A percentile compares a stretch with the other conserved stretches of the same genome.
These are phyloP conservation scores for Uncinocarpus reesii DNA, from an alignment of 2,329 filamentous ascomycete genomes.

Conservation along the genomic window DNA sequence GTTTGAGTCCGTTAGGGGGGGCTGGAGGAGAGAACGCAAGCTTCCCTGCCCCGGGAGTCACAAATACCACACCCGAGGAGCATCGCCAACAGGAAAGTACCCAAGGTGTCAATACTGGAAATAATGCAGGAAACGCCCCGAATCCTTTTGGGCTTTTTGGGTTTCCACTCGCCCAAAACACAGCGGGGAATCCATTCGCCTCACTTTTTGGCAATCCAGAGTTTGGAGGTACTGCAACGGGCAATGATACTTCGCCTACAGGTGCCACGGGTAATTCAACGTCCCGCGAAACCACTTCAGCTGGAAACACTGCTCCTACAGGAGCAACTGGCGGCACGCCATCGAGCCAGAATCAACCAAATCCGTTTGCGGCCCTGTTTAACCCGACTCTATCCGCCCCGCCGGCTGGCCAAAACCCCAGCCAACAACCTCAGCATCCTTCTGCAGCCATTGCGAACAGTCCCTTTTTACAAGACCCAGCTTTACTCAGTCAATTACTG, in stretches of 20 bases:
- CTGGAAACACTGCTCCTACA: not conserved
- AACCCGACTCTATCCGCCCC: slow-evolving; percentile 32
- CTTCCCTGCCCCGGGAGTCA: slow-evolving; percentile 86
- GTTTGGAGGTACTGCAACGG: slow-evolving; percentile 18
- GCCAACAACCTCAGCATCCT: slow-evolving; percentile 35
- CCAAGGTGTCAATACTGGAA: slow-evolving; percentile 26
- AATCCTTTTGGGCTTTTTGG: slow-evolving; percentile 30
- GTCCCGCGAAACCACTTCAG: slow-evolving; percentile 18
- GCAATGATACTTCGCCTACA: not conserved
- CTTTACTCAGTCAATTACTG: slow-evolving; percentile 49
- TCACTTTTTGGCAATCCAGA: slow-evolving; percentile 42
- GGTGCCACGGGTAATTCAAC: slow-evolving; percentile 19
- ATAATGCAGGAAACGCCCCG: slow-evolving; percentile 14
- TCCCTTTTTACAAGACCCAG: slow-evolving; percentile 50
- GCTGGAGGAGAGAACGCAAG: slow-evolving; percentile 41
- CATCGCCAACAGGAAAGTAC: slow-evolving; percentile 22
- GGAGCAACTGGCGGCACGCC: not conserved
- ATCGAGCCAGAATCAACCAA: slow-evolving; percentile 35
- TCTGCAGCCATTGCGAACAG: slow-evolving; percentile 39
- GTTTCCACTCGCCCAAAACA: slow-evolving; percentile 19
- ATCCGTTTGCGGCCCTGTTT: slow-evolving; percentile 62
- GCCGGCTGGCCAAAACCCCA: slow-evolving; percentile 20
- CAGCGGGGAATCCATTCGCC: slow-evolving; percentile 50
- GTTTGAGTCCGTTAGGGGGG: slow-evolving; percentile 43
- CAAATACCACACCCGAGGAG: slow-evolving; percentile 66